Conservation (phyloP, 345 rosid genomes). For the Adansonia digitata region DNA sequence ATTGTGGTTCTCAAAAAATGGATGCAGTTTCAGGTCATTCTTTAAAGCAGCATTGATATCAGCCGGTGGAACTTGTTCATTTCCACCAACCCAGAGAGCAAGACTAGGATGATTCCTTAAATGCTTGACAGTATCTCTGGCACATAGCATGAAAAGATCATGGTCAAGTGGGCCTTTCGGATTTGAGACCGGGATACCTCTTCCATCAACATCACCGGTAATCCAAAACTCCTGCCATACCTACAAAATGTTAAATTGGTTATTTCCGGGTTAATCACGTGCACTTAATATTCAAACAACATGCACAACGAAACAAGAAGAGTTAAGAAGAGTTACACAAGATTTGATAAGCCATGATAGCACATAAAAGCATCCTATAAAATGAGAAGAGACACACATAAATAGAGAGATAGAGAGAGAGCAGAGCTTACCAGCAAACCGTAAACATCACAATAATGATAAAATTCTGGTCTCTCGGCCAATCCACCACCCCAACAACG, state of each 20-base stretch:
- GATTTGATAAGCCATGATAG: neutral
- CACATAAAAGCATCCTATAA: neutral
- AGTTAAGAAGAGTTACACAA: neutral
- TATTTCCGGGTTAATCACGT: neutral
- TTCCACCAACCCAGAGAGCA: constrained; percentile 98
- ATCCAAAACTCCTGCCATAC: constrained; percentile 99
- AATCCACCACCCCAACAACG: constrained; percentile 99
- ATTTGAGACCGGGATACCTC: constrained; percentile 88
- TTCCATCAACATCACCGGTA: constrained; percentile 96
- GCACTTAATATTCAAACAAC: neutral
- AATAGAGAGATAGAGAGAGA: neutral
- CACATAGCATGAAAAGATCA: constrained; percentile 77
- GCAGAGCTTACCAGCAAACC: constrained; percentile 68
- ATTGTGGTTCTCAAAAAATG: constrained; percentile 41
- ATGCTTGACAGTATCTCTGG: constrained; percentile 91
- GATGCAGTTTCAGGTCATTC: constrained; percentile 75
- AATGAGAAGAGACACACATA: neutral
- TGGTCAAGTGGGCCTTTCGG: constrained; percentile 93
- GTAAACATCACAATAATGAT: constrained; percentile 86
- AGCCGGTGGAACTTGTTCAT: constrained; percentile 92
- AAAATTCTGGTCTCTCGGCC: constrained; percentile 96
- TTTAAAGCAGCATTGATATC: constrained; percentile 76
- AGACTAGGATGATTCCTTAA: constrained; percentile 92
- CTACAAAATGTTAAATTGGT: constrained; percentile 34
- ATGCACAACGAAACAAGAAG: neutral